Evolutionary conservation across 257 asterid genomes (phyloP), one percentile per base, ranked within the genome.

Genomic region (Ilex asprella): DNA sequence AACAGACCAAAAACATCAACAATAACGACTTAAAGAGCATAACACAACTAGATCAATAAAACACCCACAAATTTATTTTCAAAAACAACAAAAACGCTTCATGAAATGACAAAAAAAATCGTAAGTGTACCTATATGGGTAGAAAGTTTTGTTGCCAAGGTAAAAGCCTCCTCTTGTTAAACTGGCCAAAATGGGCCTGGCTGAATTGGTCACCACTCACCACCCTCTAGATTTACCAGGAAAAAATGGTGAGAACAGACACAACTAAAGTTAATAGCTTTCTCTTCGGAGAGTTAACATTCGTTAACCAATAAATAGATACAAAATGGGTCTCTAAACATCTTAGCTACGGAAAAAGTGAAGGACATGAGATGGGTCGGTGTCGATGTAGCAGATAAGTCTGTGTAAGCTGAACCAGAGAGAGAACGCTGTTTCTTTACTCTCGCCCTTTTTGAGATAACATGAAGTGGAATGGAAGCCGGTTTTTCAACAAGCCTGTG

Each of bases 11-110:
- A 44, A 56, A 61, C 57, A 60, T 31, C 30, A 44, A 30, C 7
- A 63, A 54, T 44, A 63, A 43, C 27, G 41, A 43, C 56, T 60
- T 41, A 62, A 54, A 32, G 43, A 44, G 30, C 50, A 7, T 29
- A 63, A 55, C 58, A 66, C 29, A 31, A 62, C 56, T 67, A 86
- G 83, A 85, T 88, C 94, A 79, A 70, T 64, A 31, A 52, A 56
- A 43, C 71, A 44, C 64, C 60, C 55, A 57, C n/a, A 55, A 75
- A 73, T 70, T 57, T 67, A 51, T 31, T 55, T 31, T 58, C 62
- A 47, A 35, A 3, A 8, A 35, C 30, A 67, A 43, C 11, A 5
- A 62, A 71, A 51, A 0, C 5, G 7, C 14, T 31, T 44, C n/a
- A 51, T 50, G 12, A 62, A 62, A 16, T 15, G 44, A 10, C 35